Evolutionary conservation across 345 rosid genomes (phyloP).

Genomic region (Eucalyptus dawsonii): DNA sequence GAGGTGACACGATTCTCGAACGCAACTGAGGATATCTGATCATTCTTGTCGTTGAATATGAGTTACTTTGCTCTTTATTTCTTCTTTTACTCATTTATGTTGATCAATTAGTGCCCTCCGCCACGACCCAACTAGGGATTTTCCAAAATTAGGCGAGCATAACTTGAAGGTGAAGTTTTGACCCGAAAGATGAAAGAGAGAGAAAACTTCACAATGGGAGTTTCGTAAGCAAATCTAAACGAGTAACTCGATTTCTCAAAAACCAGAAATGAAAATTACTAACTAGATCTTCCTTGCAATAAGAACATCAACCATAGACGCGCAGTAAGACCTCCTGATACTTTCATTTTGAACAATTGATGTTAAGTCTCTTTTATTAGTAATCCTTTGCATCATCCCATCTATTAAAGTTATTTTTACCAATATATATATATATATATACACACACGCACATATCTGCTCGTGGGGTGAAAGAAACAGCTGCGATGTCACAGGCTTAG

Average conservation of each 20-base stretch:
- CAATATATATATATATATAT: too few species aligned
- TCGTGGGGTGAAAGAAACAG: not conserved
- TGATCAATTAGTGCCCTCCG: not conserved
- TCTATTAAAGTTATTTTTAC: not conserved
- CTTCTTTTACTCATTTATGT: not conserved
- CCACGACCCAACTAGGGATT: not conserved
- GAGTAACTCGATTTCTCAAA: not conserved
- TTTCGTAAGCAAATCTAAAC: too few species aligned
- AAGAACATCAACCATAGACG: not conserved
- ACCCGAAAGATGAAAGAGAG: too few species aligned
- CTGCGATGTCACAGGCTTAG: not conserved
- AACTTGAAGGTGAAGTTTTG: not conserved
- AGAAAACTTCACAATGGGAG: too few species aligned
- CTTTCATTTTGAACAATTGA: not conserved
- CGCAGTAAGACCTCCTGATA: fast-evolving
- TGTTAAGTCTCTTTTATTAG: not conserved
- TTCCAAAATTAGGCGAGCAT: not conserved
- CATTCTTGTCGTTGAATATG: not conserved
- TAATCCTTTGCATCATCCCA: not conserved
- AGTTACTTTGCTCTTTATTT: not conserved
- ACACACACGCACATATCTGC: too few species aligned
- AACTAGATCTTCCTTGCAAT: not conserved
- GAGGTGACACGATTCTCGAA: not conserved
- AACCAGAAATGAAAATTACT: not conserved
- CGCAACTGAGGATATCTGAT: not conserved